Evolutionary conservation across 1,139 yeast species (phyloP).

Genomic region (Scheffersomyces insectosa): DNA sequence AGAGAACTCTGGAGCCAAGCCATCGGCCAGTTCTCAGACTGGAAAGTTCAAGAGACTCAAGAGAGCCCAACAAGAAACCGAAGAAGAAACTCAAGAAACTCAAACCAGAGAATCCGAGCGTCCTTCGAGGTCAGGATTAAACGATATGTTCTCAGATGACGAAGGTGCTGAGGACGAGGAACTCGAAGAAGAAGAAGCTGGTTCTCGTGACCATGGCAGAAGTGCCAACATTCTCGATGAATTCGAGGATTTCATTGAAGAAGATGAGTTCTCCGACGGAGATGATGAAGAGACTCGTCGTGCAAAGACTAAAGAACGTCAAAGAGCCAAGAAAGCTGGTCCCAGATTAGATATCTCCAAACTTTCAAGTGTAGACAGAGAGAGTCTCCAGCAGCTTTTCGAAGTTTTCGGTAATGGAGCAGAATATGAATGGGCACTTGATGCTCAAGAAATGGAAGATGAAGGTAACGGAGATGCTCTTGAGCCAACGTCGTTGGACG

Average conservation of each 20-base stretch:
- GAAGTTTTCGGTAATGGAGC: conserved; percentile 98
- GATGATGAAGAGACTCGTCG: conserved; percentile 62
- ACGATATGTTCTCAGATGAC: conserved; percentile 85
- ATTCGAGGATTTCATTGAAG: conserved; percentile 95
- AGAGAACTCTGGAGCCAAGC: conserved; percentile 81
- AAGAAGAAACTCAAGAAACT: conserved; percentile 21
- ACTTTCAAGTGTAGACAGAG: conserved; percentile 82
- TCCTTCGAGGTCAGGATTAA: conserved; percentile 44
- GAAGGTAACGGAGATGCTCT: conserved; percentile 55
- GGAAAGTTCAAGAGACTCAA: conserved; percentile 78
- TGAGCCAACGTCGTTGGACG: conserved; percentile 68
- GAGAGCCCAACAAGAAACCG: conserved; percentile 53
- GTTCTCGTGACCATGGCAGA: conserved; percentile 30
- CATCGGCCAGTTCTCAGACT: conserved; percentile 28
- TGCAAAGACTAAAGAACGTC: conserved; percentile 38
- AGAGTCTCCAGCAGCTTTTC: conserved; percentile 86
- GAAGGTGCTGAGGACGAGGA: conserved; percentile 53
- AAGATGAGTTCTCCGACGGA: conserved; percentile 92
- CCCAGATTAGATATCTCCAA: conserved; percentile 56
- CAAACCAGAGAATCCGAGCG: conserved; percentile 11
- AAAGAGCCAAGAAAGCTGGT: conserved; percentile 39
- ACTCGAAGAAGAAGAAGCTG: conserved; percentile 32
- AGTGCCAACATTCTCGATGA: conserved; percentile 59
- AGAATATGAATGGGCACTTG: conserved; percentile 97
- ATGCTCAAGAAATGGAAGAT: conserved; percentile 76